Conservation (phyloP, 768 basidiomycete species). For the Hypholoma sublateritium region DNA sequence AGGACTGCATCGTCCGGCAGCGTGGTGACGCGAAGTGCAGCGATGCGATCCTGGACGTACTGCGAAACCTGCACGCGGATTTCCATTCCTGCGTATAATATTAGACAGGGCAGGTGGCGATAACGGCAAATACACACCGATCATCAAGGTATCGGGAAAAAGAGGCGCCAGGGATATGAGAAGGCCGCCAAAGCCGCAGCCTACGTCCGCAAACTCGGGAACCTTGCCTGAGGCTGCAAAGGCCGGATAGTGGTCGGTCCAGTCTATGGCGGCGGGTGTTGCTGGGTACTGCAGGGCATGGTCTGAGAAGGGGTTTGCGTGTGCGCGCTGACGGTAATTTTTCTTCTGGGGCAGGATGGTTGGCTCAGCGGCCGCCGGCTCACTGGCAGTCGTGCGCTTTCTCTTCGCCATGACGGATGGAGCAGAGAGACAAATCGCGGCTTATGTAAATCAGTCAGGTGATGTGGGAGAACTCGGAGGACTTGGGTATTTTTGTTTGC, state of each 20-base stretch:
- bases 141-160: conserved; percentile 90
- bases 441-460: conserved; percentile 6
- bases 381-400: conserved; percentile 21
- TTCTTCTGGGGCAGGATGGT: conserved; percentile 70
- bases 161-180: conserved; percentile 85
- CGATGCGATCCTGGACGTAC: conserved; percentile 93
- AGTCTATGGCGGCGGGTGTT: conserved; percentile 75
- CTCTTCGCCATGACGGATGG: conserved; percentile 26
- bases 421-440: not conserved
- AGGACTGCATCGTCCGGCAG: conserved; percentile 24
- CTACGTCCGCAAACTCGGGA: conserved; percentile 95
- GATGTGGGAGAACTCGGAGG: conserved; percentile 25
- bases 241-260: conserved; percentile 80
- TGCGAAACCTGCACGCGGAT: conserved; percentile 96
- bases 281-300: conserved; percentile 86
- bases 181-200: conserved; percentile 97
- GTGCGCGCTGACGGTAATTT: conserved; percentile 81
- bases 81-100: conserved; percentile 73
- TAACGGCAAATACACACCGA: conserved; percentile 58
- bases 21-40: conserved; percentile 78
- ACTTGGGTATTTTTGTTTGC: conserved; percentile 7
- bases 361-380: conserved; percentile 11
- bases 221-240: conserved; percentile 55
- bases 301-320: conserved; percentile 86
- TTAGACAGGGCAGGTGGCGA: conserved; percentile 1